These are phyloP conservation scores for Arthroderma uncinatum DNA, from an alignment of 2,329 filamentous ascomycete species.

Conservation along the genomic window DNA sequence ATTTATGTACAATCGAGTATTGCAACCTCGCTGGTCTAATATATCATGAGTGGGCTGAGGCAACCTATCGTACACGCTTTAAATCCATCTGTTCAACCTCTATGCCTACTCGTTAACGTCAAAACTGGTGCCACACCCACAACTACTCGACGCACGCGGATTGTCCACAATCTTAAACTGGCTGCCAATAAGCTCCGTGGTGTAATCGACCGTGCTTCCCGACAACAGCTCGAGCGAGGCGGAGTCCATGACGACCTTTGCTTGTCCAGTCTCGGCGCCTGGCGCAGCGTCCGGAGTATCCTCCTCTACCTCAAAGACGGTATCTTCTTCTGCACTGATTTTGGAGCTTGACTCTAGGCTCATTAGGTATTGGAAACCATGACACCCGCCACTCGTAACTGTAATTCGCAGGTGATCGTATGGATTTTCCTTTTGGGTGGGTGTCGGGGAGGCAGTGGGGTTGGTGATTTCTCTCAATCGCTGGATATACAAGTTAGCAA, in stretches of 20 bases:
- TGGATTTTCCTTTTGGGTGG: conserved; percentile 47
- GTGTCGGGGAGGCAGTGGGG: conserved; percentile 35
- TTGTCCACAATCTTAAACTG: conserved; percentile 98
- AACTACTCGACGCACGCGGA: conserved; percentile 81
- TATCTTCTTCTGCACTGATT: conserved; percentile 65
- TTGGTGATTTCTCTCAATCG: conserved; percentile 65
- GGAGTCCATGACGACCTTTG: conserved; percentile 84
- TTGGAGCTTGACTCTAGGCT: conserved; percentile 53
- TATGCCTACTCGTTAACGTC: conserved; percentile 48
- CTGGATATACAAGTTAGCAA: conserved; percentile 18
- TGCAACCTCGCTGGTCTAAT: neutral
- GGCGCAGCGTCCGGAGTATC: conserved; percentile 16
- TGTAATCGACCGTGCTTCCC: conserved; percentile 93
- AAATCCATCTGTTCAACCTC: neutral
- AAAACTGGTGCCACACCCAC: conserved; percentile 95
- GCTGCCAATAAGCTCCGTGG: conserved; percentile 84
- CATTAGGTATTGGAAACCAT: conserved; percentile 97
- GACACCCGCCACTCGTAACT: conserved; percentile 88
- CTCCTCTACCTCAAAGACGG: conserved; percentile 62
- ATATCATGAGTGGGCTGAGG: neutral
- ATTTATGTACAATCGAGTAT: neutral
- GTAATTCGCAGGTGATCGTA: conserved; percentile 78
- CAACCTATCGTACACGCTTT: neutral
- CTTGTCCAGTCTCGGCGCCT: conserved; percentile 36
- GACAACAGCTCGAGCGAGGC: conserved; percentile 78